Conservation (phyloP, 2,329 filamentous ascomycete genomes). For the Stachybotrys elegans region DNA sequence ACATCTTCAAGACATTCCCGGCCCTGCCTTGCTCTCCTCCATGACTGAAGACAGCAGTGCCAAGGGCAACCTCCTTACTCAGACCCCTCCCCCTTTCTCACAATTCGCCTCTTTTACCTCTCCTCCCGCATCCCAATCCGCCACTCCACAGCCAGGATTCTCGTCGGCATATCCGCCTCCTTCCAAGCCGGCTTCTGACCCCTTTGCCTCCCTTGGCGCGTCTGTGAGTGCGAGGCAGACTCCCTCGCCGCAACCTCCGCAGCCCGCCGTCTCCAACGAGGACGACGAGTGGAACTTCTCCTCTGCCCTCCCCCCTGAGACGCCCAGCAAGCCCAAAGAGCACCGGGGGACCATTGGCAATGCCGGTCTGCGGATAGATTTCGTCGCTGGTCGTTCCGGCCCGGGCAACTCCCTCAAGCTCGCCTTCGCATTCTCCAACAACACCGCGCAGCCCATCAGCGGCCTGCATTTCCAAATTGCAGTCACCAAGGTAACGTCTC, state of each 20-base stretch:
- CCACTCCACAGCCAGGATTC: conserved; percentile 46
- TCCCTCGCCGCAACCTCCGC: conserved; percentile 20
- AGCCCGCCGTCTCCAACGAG: conserved; percentile 38
- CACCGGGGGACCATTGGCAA: conserved; percentile 65
- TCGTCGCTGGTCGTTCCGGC: conserved; percentile 60
- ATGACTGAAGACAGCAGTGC: conserved; percentile 57
- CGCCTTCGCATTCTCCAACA: conserved; percentile 79
- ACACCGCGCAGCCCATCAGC: conserved; percentile 61
- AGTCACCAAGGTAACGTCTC: conserved; percentile 72
- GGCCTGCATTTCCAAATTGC: conserved; percentile 89
- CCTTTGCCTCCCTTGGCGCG: conserved; percentile 45
- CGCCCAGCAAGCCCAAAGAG: conserved; percentile 48
- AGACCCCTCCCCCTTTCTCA: conserved; percentile 44
- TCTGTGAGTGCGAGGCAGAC: conserved; percentile 15
- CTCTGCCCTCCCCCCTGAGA: conserved; percentile 68
- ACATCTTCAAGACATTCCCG: conserved; percentile 50
- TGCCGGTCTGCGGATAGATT: conserved; percentile 65
- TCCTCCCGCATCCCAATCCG: conserved; percentile 45
- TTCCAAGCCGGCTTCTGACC: conserved; percentile 38
- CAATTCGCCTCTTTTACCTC: conserved; percentile 52
- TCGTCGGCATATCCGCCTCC: conserved; percentile 42
- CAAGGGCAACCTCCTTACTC: conserved; percentile 33
- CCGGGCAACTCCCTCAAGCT: conserved; percentile 59
- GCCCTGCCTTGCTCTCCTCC: conserved; percentile 59
- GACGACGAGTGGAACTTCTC: conserved; percentile 96